Evolutionary conservation across 2,329 filamentous ascomycete species (phyloP).

Genomic region (Diaporthe aspalathi): DNA sequence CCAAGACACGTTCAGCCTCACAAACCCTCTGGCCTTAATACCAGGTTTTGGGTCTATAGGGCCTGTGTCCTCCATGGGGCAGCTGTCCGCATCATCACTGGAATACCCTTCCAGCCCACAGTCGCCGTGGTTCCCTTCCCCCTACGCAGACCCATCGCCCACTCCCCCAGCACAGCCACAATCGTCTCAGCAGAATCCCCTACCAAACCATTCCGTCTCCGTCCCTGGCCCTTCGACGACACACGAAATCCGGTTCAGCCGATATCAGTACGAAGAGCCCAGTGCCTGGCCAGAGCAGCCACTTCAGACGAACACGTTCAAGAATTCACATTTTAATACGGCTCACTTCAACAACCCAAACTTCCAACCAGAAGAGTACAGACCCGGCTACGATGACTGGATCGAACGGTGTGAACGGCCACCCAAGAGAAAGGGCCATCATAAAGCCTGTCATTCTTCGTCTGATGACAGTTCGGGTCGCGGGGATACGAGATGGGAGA

Average conservation of each 20-base stretch:
- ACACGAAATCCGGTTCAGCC: slow-evolving; percentile 64
- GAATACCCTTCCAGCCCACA: slow-evolving; percentile 48
- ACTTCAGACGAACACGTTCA: slow-evolving; percentile 69
- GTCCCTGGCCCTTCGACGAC: slow-evolving; percentile 47
- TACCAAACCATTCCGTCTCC: slow-evolving; percentile 48
- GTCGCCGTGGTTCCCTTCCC: slow-evolving; percentile 52
- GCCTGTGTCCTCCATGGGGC: slow-evolving; percentile 39
- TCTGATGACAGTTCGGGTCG: slow-evolving; percentile 7
- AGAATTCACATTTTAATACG: slow-evolving; percentile 74
- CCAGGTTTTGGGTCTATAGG: slow-evolving; percentile 54
- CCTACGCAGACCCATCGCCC: slow-evolving; percentile 48
- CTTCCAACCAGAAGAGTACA: slow-evolving; percentile 67
- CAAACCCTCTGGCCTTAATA: slow-evolving; percentile 57
- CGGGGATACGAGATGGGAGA: slow-evolving; percentile 18
- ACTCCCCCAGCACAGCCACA: slow-evolving; percentile 39
- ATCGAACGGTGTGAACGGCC: slow-evolving; percentile 42
- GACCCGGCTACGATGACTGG: slow-evolving; percentile 50
- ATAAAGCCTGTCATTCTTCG: slow-evolving; percentile 28
- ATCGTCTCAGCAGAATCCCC: slow-evolving; percentile 43
- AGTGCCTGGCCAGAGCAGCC: slow-evolving; percentile 56
- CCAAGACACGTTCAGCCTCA: slow-evolving; percentile 53
- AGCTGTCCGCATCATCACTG: slow-evolving; percentile 42
- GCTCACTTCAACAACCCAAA: slow-evolving; percentile 75
- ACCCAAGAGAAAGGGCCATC: slow-evolving; percentile 34
- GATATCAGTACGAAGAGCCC: slow-evolving; percentile 59